Conservation (phyloP, 768 basidiomycete species). For the Suillus subaureus region DNA sequence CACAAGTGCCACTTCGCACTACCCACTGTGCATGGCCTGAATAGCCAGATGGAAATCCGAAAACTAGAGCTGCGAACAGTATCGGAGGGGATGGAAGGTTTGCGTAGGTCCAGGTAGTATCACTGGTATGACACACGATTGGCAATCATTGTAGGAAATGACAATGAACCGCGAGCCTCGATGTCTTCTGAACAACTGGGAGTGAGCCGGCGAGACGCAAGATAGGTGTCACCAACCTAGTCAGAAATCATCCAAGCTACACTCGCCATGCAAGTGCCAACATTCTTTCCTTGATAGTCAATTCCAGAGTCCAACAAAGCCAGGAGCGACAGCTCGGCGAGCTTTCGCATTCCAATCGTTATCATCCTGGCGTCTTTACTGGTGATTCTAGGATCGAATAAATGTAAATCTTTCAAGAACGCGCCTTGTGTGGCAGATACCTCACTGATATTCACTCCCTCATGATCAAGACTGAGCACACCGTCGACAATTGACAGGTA, state of each 20-base stretch:
- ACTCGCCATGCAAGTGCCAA: neutral
- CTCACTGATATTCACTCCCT: neutral
- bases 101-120: slow-evolving; percentile 38
- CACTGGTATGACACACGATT: slow-evolving; percentile 38
- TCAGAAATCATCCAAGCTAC: slow-evolving; percentile 32
- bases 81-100: slow-evolving; percentile 53
- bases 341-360: neutral
- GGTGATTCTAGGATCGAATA: neutral
- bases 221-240: slow-evolving; percentile 9
- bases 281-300: neutral
- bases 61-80: slow-evolving; percentile 54
- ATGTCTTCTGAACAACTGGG: slow-evolving; percentile 29
- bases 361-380: neutral
- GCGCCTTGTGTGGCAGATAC: neutral
- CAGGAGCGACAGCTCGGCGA: no score
- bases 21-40: slow-evolving; percentile 38
- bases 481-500: neutral
- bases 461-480: neutral
- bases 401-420: no score
- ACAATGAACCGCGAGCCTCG: slow-evolving; percentile 37
- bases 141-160: slow-evolving; percentile 38
- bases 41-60: slow-evolving; percentile 51
- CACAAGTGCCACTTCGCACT: slow-evolving; percentile 51
- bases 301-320: neutral
- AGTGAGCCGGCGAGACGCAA: neutral